These are phyloP conservation scores for Cytospora leucostoma DNA, from an alignment of 2,329 filamentous ascomycete genomes.

Conservation along the genomic window DNA sequence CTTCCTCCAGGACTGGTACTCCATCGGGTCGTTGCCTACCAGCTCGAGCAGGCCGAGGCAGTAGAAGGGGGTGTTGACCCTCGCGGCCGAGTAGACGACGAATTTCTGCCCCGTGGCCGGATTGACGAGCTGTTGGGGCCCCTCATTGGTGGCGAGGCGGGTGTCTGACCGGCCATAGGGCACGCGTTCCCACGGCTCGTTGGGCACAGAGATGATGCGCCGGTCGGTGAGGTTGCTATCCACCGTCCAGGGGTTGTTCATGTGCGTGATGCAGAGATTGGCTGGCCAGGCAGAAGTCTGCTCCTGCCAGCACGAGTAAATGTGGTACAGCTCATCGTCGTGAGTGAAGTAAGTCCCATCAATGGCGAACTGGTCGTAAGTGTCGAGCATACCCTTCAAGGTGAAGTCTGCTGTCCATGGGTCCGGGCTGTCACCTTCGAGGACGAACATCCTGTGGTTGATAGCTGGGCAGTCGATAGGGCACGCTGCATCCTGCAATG, in stretches of 20 bases:
- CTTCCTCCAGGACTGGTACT: slow-evolving; percentile 40
- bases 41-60: slow-evolving; percentile 42
- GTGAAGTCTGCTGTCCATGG: slow-evolving; percentile 38
- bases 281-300: slow-evolving; percentile 40
- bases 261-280: slow-evolving; percentile 40
- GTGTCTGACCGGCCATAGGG: slow-evolving; percentile 38
- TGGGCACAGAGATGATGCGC: slow-evolving; percentile 39
- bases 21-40: slow-evolving; percentile 40
- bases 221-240: slow-evolving; percentile 37
- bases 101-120: slow-evolving; percentile 41
- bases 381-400: slow-evolving; percentile 38
- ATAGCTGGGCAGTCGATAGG: slow-evolving; percentile 40
- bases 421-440: slow-evolving; percentile 36
- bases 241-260: slow-evolving; percentile 40
- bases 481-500: slow-evolving; percentile 39
- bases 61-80: slow-evolving; percentile 42
- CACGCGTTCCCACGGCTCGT: slow-evolving; percentile 41
- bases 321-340: slow-evolving; percentile 38
- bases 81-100: slow-evolving; percentile 41
- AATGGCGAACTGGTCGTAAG: slow-evolving; percentile 41
- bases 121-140: slow-evolving; percentile 41
- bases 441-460: slow-evolving; percentile 42
- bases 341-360: slow-evolving; percentile 40
- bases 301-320: slow-evolving; percentile 41
- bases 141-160: slow-evolving; percentile 40